These are phyloP conservation scores for Guadua angustifolia DNA, from an alignment of 176 grass and related monocot species.

Conservation along the genomic window DNA sequence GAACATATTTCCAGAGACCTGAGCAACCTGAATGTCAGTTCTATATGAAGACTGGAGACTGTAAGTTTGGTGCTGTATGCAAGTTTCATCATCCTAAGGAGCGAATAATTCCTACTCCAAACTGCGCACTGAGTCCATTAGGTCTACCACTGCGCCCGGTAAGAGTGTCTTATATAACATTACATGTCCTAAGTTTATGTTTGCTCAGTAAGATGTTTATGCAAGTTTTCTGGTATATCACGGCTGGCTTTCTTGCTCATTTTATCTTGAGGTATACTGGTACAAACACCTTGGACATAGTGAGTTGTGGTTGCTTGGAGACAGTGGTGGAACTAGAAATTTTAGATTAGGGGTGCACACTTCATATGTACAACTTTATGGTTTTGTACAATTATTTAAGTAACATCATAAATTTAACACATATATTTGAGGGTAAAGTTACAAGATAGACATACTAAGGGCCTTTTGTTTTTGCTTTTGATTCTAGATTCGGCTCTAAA, in stretches of 20 bases:
- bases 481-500: too few relatives aligned
- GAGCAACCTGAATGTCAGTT: conserved; percentile 92
- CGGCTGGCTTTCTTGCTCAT: not conserved
- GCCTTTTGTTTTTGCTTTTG: too few relatives aligned
- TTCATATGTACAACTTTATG: too few relatives aligned
- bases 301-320: not conserved
- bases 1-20: conserved; percentile 83
- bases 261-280: too few relatives aligned
- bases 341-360: too few relatives aligned
- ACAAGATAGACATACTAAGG: too few relatives aligned
- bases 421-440: too few relatives aligned
- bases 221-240: not conserved
- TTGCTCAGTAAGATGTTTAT: not conserved
- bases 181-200: not conserved
- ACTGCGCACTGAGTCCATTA: conserved; percentile 70
- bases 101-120: conserved; percentile 69
- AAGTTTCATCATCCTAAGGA: conserved; percentile 90
- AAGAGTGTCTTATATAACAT: conserved; percentile 42
- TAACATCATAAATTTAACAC: too few relatives aligned
- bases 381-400: too few relatives aligned
- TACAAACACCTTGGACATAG: too few relatives aligned
- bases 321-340: too few relatives aligned
- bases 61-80: conserved; percentile 84
- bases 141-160: conserved; percentile 77
- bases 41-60: conserved; percentile 92